Evolutionary conservation across 2,329 filamentous ascomycete species (phyloP).

Genomic region (Aspergillus quadrilineatus): DNA sequence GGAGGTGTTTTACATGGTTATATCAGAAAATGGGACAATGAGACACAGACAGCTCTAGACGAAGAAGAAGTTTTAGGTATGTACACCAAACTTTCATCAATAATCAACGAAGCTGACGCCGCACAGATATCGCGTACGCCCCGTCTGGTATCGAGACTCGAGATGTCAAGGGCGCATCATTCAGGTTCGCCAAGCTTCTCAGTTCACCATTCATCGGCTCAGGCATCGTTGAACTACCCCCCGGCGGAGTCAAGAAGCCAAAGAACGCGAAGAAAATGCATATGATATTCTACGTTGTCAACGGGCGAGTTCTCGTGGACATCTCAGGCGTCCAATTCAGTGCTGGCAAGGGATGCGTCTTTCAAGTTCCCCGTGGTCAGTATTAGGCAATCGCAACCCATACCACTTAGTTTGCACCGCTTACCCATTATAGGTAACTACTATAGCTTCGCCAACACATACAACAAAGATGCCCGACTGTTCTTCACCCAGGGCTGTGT

Average conservation of each 20-base stretch:
- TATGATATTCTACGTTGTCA: slow-evolving; percentile 90
- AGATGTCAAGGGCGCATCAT: slow-evolving; percentile 65
- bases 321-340: slow-evolving; percentile 63
- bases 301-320: slow-evolving; percentile 76
- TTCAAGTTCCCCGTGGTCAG: slow-evolving; percentile 92
- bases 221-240: slow-evolving; percentile 84
- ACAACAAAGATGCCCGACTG: slow-evolving; percentile 68
- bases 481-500: slow-evolving; percentile 93
- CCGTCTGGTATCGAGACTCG: slow-evolving; percentile 56
- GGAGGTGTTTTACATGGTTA: slow-evolving; percentile 45
- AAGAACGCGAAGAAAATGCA: slow-evolving; percentile 97
- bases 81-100: neutral
- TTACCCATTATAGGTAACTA: slow-evolving; percentile 69
- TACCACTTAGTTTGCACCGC: neutral
- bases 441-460: slow-evolving; percentile 85
- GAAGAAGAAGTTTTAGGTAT: slow-evolving; percentile 45
- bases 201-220: slow-evolving; percentile 82
- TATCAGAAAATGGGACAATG: slow-evolving; percentile 45
- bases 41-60: slow-evolving; percentile 37
- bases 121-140: slow-evolving; percentile 60
- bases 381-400: slow-evolving; percentile 14
- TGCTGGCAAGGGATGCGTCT: slow-evolving; percentile 83
- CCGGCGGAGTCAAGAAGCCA: slow-evolving; percentile 76
- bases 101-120: neutral
- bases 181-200: slow-evolving; percentile 86